phyloP scores from a whole-genome alignment of 352 stramenopile species.

The Globisporangium okanoganense region DNA sequence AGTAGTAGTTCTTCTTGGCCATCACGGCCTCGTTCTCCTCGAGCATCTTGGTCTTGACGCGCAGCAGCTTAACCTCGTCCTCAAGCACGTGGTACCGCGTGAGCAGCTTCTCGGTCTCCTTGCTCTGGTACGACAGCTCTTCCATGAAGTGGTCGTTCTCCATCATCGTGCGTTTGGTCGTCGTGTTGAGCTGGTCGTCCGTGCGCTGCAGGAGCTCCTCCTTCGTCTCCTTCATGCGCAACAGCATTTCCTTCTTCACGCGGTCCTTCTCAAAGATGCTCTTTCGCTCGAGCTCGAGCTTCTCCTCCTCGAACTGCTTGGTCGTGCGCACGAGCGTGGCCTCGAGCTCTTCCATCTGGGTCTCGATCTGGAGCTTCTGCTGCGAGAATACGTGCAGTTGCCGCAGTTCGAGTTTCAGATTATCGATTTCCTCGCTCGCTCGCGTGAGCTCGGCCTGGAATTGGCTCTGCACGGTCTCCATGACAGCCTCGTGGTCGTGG shows the following conservation, averaged over 20 bases:
- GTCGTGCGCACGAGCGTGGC: slow-evolving; percentile 21
- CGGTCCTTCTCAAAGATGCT: slow-evolving; percentile 62
- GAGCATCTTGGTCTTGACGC: slow-evolving; percentile 42
- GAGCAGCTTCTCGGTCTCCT: slow-evolving; percentile 71
- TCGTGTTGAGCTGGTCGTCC: slow-evolving; percentile 61
- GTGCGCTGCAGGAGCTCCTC: slow-evolving; percentile 49
- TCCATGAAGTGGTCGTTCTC: slow-evolving; percentile 79
- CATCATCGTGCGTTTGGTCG: slow-evolving; percentile 75
- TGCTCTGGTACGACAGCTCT: slow-evolving; percentile 67
- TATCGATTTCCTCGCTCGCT: slow-evolving; percentile 17
- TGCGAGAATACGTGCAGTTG: slow-evolving; percentile 50
- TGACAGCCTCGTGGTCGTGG: slow-evolving; percentile 15
- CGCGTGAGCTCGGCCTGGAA: slow-evolving; percentile 16
- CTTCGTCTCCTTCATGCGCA: slow-evolving; percentile 45
- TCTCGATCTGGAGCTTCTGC: slow-evolving; percentile 48
- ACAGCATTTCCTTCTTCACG: slow-evolving; percentile 68
- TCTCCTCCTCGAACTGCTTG: slow-evolving; percentile 26
- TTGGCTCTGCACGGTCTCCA: slow-evolving; percentile 14
- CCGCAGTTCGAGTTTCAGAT: slow-evolving; percentile 33
- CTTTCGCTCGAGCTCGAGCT: slow-evolving; percentile 50
- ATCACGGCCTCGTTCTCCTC: slow-evolving; percentile 50
- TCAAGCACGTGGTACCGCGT: slow-evolving; percentile 37
- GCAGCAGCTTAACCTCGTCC: slow-evolving; percentile 36
- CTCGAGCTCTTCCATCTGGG: slow-evolving; percentile 32
- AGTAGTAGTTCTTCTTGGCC: slow-evolving; percentile 68